Conservation (phyloP, 192 early-diverging fungal species). For the Cetraspora pellucida region DNA sequence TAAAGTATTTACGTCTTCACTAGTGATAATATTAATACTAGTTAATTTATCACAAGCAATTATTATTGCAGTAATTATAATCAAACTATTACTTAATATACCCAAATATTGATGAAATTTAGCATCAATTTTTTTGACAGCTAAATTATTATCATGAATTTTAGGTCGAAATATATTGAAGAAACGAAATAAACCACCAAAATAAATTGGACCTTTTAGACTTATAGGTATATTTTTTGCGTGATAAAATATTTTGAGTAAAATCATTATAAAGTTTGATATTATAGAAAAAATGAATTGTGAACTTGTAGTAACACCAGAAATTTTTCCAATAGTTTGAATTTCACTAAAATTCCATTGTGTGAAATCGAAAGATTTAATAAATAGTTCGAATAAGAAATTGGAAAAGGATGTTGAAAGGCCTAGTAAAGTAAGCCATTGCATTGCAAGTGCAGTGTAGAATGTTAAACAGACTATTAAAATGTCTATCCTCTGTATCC, state of each 20-base stretch:
- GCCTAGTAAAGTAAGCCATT: slow-evolving; percentile 28
- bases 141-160: background rate
- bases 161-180: background rate
- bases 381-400: slow-evolving; percentile 27
- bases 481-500: slow-evolving; percentile 10
- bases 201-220: too few relatives aligned
- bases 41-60: background rate
- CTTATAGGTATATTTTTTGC: background rate
- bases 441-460: slow-evolving; percentile 15
- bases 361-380: slow-evolving; percentile 8
- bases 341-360: slow-evolving; percentile 16
- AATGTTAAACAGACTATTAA: slow-evolving; percentile 11
- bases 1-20: background rate
- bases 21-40: background rate
- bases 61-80: background rate
- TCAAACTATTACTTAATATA: slow-evolving; percentile 18
- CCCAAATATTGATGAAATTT: background rate
- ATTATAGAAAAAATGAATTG: slow-evolving; percentile 17
- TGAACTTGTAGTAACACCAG: background rate
- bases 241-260: background rate
- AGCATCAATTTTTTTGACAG: slow-evolving; percentile 2
- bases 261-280: background rate
- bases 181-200: background rate
- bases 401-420: background rate
- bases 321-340: slow-evolving; percentile 9